Evolutionary conservation across 257 asterid species (phyloP).

Genomic region (Orobanche coerulescens): DNA sequence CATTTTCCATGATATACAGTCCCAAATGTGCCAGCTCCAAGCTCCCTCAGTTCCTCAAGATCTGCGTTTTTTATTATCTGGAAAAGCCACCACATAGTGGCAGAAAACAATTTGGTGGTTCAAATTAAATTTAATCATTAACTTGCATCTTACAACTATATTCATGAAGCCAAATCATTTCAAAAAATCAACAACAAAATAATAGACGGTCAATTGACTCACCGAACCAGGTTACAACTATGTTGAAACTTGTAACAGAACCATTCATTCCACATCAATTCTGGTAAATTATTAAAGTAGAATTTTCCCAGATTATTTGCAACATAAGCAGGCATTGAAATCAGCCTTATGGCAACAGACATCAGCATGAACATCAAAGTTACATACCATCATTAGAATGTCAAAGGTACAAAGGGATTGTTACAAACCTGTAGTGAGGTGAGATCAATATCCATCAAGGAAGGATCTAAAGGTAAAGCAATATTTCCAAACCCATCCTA

Average conservation of each 20-base stretch:
- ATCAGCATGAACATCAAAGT: background rate
- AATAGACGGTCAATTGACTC: background rate
- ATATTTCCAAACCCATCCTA: slow-evolving; percentile 52
- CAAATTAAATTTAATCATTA: background rate
- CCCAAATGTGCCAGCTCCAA: slow-evolving; percentile 33
- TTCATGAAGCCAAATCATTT: background rate
- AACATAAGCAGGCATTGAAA: background rate
- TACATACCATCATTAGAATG: background rate
- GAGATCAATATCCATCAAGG: slow-evolving; percentile 57
- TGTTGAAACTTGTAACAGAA: background rate
- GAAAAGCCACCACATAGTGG: background rate
- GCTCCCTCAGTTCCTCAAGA: slow-evolving; percentile 30
- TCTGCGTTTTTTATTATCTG: slow-evolving; percentile 29
- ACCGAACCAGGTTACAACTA: background rate
- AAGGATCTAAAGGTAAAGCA: slow-evolving; percentile 55
- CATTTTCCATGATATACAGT: slow-evolving; percentile 33
- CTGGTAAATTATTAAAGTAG: background rate
- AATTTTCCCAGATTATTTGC: background rate
- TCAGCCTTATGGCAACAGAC: background rate
- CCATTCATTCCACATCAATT: background rate
- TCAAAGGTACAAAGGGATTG: slow-evolving; percentile 11
- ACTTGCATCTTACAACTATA: slow-evolving; percentile 1
- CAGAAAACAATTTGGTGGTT: background rate
- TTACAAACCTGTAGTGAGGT: slow-evolving; percentile 67
- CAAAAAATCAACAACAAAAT: background rate